Evolutionary conservation across 140 eudicot genomes (phyloP).

Genomic region (Flaveria floridana): DNA sequence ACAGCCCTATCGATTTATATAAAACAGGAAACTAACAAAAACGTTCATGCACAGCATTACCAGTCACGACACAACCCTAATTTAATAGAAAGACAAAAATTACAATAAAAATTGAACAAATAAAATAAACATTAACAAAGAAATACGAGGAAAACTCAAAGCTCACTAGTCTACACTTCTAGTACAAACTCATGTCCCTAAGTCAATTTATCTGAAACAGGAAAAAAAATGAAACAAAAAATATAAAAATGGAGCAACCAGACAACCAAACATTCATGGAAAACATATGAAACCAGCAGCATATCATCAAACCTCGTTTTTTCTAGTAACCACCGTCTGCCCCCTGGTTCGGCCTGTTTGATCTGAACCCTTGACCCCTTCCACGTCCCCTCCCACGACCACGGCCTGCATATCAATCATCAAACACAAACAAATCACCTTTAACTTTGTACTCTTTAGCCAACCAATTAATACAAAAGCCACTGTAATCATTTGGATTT

Average conservation of each 20-base stretch:
- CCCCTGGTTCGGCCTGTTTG: constrained; percentile 44
- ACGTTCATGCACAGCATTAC: neutral
- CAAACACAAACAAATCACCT: neutral
- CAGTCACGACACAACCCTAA: neutral
- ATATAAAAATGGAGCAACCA: constrained; percentile 43
- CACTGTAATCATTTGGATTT: neutral
- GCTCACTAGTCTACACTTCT: constrained; percentile 52
- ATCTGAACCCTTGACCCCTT: constrained; percentile 72
- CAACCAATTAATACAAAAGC: neutral
- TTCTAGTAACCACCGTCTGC: constrained; percentile 42
- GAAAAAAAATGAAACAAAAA: constrained; percentile 25
- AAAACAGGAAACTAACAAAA: constrained; percentile 12
- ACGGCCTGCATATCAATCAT: constrained; percentile 47
- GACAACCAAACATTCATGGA: constrained; percentile 32
- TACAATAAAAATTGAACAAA: constrained; percentile 31
- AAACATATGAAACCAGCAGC: constrained; percentile 24
- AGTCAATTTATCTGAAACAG: constrained; percentile 32
- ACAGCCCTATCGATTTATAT: neutral
- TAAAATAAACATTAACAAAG: constrained; percentile 21
- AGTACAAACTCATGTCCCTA: constrained; percentile 44
- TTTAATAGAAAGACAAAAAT: constrained; percentile 3
- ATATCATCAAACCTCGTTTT: neutral
- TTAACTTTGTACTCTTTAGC: neutral
- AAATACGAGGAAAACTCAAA: constrained; percentile 37
- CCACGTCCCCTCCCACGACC: constrained; percentile 79